Conservation (phyloP, 73 alveolate genomes). For the Tetrahymena borealis region DNA sequence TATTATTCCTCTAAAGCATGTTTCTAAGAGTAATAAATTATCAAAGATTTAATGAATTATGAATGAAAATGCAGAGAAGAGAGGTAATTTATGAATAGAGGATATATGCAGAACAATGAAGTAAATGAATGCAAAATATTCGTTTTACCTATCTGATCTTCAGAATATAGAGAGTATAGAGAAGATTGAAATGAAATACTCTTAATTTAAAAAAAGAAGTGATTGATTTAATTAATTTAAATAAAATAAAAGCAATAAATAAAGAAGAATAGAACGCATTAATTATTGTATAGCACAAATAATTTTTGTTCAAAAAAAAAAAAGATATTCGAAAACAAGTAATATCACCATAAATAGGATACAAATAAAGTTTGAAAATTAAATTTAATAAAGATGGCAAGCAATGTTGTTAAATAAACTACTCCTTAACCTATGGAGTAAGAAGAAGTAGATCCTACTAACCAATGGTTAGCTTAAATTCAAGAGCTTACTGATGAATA, state of each 20-base stretch:
- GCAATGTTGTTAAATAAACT: neutral
- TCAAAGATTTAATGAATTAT: no score
- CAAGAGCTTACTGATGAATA: neutral
- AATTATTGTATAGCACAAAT: neutral
- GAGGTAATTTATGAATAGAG: neutral
- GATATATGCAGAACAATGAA: neutral
- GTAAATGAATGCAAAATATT: neutral
- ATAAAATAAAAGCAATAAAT: neutral
- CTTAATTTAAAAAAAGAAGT: neutral
- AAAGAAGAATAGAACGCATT: neutral
- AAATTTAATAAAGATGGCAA: neutral
- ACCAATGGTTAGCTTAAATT: neutral
- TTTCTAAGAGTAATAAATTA: no score
- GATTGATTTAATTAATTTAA: neutral
- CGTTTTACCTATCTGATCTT: conserved; percentile 2
- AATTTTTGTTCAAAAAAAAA: neutral
- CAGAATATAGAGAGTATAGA: neutral
- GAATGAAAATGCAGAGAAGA: neutral
- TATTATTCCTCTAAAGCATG: no score
- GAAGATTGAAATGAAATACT: neutral
- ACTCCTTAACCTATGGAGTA: neutral
- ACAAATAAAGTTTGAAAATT: neutral
- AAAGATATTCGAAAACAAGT: neutral
- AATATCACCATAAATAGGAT: neutral
- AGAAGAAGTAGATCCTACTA: neutral